These are phyloP conservation scores for Aspergillus texensis DNA, from an alignment of 2,329 filamentous ascomycete species.

Conservation along the genomic window DNA sequence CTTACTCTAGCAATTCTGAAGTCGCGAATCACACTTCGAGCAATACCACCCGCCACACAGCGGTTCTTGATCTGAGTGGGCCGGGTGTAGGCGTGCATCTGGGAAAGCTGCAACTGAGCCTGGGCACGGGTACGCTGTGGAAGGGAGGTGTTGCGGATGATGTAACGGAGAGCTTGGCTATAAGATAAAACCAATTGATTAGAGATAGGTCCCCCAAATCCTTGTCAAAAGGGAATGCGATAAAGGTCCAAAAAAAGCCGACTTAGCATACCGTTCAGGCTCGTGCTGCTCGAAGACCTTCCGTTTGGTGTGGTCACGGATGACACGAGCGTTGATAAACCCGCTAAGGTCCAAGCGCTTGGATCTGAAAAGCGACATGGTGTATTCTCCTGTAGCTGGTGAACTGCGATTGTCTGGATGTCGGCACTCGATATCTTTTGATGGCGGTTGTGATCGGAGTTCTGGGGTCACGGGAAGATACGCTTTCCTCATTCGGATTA, in stretches of 20 bases:
- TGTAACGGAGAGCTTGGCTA: slow-evolving; percentile 90
- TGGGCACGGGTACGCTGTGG: slow-evolving; percentile 80
- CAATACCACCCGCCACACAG: slow-evolving; percentile 89
- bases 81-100: slow-evolving; percentile 96
- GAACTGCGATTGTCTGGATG: background rate
- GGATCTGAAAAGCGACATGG: slow-evolving; percentile 81
- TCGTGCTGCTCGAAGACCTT: slow-evolving; percentile 87
- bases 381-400: slow-evolving; percentile 31
- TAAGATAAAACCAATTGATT: slow-evolving; percentile 8
- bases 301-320: slow-evolving; percentile 96
- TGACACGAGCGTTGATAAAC: slow-evolving; percentile 80
- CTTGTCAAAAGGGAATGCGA: background rate
- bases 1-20: slow-evolving; percentile 90
- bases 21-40: slow-evolving; percentile 84
- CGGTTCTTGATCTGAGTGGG: slow-evolving; percentile 92
- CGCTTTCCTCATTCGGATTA: slow-evolving; percentile 29
- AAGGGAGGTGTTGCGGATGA: slow-evolving; percentile 89
- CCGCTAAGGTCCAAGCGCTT: slow-evolving; percentile 89
- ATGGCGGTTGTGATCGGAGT: slow-evolving; percentile 12
- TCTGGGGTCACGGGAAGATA: slow-evolving; percentile 20
- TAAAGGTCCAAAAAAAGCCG: slow-evolving; percentile 2
- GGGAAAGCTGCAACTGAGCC: slow-evolving; percentile 86
- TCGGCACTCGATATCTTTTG: slow-evolving; percentile 6
- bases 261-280: slow-evolving; percentile 71
- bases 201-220: background rate